These are phyloP conservation scores for Xylaria grammica DNA, from an alignment of 495 filamentous ascomycete genomes.

Conservation along the genomic window DNA sequence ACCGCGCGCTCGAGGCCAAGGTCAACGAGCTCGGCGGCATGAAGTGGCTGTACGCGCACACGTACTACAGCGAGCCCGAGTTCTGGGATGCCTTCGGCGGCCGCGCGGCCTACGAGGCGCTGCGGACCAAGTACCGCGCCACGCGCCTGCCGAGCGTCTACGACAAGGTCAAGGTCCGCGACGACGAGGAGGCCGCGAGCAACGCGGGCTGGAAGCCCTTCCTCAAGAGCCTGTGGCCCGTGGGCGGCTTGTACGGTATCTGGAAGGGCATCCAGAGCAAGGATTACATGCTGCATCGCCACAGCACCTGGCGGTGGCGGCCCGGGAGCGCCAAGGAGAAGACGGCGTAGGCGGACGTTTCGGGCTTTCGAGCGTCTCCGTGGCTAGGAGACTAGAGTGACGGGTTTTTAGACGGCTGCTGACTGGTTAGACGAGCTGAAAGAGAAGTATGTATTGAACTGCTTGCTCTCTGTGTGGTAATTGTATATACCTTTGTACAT, in stretches of 20 bases:
- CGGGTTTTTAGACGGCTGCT: not conserved
- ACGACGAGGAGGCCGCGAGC: conserved; percentile 1
- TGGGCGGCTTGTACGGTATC: conserved; percentile 62
- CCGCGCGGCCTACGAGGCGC: conserved; percentile 53
- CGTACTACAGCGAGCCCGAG: conserved; percentile 60
- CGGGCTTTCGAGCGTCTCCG: not conserved
- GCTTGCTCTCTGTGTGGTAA: not conserved
- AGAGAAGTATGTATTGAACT: not conserved
- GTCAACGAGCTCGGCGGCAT: conserved; percentile 68
- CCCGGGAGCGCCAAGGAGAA: conserved; percentile 26
- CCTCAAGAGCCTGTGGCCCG: conserved; percentile 50
- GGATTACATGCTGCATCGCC: conserved; percentile 59
- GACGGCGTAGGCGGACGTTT: conserved; percentile 2
- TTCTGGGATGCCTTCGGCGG: conserved; percentile 63
- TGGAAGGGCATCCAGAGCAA: conserved; percentile 59
- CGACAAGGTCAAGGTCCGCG: conserved; percentile 59
- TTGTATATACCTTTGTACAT: conserved; percentile 7
- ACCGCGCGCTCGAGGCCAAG: conserved; percentile 68
- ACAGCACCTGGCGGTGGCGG: conserved; percentile 57
- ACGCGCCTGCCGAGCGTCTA: conserved; percentile 59
- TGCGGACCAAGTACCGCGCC: conserved; percentile 59
- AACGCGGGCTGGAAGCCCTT: conserved; percentile 40
- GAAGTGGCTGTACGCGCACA: conserved; percentile 68
- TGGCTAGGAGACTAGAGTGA: not conserved
- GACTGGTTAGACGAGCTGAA: not conserved